These are phyloP conservation scores for Zanthoxylum bungeanum DNA, from an alignment of 345 rosid species.

Conservation along the genomic window DNA sequence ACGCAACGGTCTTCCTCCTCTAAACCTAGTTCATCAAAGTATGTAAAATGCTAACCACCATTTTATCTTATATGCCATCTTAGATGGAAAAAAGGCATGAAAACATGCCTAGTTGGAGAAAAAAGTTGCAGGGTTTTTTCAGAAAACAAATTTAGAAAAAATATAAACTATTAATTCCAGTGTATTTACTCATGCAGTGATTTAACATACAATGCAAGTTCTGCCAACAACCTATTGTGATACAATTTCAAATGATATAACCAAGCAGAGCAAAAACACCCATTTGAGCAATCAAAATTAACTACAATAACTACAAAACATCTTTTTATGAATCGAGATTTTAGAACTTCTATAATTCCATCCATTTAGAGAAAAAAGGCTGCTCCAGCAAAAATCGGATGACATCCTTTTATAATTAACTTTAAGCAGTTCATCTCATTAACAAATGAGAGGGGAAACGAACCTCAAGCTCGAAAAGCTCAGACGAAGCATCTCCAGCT, in stretches of 20 bases:
- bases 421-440: not conserved
- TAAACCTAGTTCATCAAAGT: not conserved
- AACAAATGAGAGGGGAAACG: not conserved
- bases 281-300: not conserved
- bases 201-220: too few species aligned
- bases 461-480: conserved; percentile 41
- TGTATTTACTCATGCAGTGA: too few species aligned
- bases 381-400: not conserved
- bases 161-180: too few species aligned
- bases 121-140: not conserved
- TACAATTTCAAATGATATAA: not conserved
- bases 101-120: not conserved
- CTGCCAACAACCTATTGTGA: too few species aligned
- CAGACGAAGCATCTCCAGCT: conserved; percentile 56
- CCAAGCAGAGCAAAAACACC: not conserved
- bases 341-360: not conserved
- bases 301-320: not conserved
- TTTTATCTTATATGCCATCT: not conserved
- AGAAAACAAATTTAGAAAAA: not conserved
- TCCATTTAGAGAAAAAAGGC: not conserved
- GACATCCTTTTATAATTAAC: not conserved
- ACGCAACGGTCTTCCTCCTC: not conserved
- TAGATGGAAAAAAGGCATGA: not conserved
- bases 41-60: not conserved
- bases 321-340: not conserved